Evolutionary conservation across 257 asterid genomes (phyloP), one percentile per base, ranked within the genome.

Genomic region (Craterostigma plantagineum): DNA sequence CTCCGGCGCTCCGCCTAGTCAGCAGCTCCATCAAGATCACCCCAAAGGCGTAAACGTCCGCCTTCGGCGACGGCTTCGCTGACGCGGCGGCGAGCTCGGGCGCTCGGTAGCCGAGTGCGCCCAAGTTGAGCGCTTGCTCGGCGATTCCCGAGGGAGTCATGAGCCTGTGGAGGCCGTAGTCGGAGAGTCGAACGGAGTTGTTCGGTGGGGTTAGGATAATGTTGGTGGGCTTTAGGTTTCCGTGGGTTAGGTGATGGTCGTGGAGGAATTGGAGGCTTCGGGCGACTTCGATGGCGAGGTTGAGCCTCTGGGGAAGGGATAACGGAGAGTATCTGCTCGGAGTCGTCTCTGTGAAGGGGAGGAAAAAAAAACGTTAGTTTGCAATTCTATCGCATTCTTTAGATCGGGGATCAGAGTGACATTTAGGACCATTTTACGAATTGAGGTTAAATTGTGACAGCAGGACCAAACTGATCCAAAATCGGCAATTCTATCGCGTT

Each of bases 1-100:
- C 98, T 8, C 98, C 98, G 0, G 98, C 98, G 52, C 98, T 83
- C 69, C 91, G 79, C 60, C 94, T 63, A 0, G 98, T 90, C 58
- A 90, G 57, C 52, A 90, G 43, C 45, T 90, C 98, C 95, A 90
- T 90, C 72, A 90, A 45, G 58, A 90, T 77, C 27, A 90, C 98
- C 7, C 98, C 98, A 11, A 90, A 75, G 11, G 98, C 79, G 44
- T 90, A 90, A 33, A 90, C 91, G n/a, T 90, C 98, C 2, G 87
- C 90, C 70, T 71, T 90, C 4, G 93, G 98, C 47, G 53, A 33
- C 0, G 86, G 92, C 60, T 65, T 82, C 17, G 92, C 34, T 43
- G 73, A 53, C 14, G 13, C 61, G 18, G n/a, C n/a, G n/a, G 92
- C 77, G 9, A 79, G 98, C 48, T 83, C 98, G 0, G 95, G 92